Base-by-base conservation (phyloP, 2,329 filamentous ascomycete species). In the Fusarium foetens region DNA sequence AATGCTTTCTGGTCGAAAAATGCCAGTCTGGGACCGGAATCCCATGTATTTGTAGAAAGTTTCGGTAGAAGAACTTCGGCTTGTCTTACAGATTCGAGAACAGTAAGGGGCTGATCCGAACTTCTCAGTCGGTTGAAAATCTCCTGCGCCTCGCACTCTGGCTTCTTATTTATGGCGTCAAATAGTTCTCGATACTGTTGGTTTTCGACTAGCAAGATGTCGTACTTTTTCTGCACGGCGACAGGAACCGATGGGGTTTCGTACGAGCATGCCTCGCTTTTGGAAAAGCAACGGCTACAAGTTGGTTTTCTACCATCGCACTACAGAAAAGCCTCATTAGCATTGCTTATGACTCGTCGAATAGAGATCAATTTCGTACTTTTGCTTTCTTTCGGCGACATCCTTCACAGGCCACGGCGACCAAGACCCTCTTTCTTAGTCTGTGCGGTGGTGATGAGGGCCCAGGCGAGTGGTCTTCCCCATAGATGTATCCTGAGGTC, bases 181-280 rank as follows among this genome's bases (percentile, higher is more conserved):
- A 68, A 68, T 2, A 68, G 36, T n/a, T 68, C 65, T 61, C 65
- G 63, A 16, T 68, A 68, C 38, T 68, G 63, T 11, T 54, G 57
- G 23, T 68, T 68, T 14, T 68, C 65, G 5, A 62, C 23, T 35
- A 68, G 53, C 14, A 68, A 25, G 6, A 43, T 39, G 8, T 68
- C 63, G 38, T 52, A 68, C 21, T 51, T 68, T 31, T 63, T 67
- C 36, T 68, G 66, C 13, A 68, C 36, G 8, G 41, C 63, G 11
- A 54, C 9, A 3, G 63, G 55, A n/a, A 68, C 27, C 6, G 36
- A 33, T 1, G 55, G 65, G 8, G 48, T 6, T 27, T 68, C 65
- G 36, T 68, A 68, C 1, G 33, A 54, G 23, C 65, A 68, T 12
- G 41, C 6, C 23, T 68, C 63, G 16, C n/a, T 31, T 13, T 51